Conservation (phyloP, 176 grass and related monocot species). For the Carex parvula region DNA sequence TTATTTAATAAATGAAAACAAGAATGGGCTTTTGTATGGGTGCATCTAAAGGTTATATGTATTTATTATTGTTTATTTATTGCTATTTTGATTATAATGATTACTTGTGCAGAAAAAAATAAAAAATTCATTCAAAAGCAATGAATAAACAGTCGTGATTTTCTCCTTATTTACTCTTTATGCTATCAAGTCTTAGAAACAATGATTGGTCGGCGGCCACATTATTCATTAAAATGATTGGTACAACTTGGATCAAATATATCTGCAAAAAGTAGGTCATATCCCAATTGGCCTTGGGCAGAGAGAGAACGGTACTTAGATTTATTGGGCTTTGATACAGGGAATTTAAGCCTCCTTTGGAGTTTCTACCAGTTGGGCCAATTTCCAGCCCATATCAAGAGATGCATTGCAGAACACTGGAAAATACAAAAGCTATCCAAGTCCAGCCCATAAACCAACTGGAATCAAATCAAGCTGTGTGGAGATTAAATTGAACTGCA, state of each 20-base stretch:
- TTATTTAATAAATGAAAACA: background rate
- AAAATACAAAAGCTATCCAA: background rate
- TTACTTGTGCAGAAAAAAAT: background rate
- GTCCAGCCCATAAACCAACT: background rate
- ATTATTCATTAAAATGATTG: background rate
- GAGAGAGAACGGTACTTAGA: background rate
- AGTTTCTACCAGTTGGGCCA: background rate
- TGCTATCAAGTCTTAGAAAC: background rate
- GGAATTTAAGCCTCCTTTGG: background rate
- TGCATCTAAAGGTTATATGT: background rate
- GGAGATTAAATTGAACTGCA: no score
- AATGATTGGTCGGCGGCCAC: background rate
- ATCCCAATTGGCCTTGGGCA: background rate
- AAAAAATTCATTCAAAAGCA: background rate
- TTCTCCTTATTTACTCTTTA: background rate
- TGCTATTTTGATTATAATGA: background rate
- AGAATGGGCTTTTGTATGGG: background rate
- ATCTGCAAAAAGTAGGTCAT: background rate
- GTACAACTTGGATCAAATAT: background rate
- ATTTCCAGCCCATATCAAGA: background rate
- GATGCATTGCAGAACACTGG: background rate
- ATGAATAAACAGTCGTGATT: background rate
- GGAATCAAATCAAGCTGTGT: no score
- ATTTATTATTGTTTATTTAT: no score
- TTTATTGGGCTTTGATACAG: background rate